Percentiles rank a stretch among this genome's conserved stretches.
Conservation (phyloP, 768 basidiomycete genomes). For the Rhodotorula kratochvilovae region DNA sequence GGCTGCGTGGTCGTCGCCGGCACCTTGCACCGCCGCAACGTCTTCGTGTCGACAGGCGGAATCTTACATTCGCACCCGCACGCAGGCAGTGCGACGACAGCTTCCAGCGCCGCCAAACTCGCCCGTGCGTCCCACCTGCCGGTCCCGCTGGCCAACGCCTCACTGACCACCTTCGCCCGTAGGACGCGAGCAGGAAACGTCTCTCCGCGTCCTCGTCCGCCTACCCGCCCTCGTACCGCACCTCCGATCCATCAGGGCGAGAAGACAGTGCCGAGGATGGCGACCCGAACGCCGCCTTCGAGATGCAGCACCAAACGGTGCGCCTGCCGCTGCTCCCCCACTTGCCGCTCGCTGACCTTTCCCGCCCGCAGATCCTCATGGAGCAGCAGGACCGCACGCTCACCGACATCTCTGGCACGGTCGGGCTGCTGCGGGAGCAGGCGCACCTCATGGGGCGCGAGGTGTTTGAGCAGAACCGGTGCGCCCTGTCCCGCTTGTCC, state of each 20-base stretch:
- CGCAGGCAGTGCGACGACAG: not conserved
- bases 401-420: constrained; percentile 76
- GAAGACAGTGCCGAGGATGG: constrained; percentile 8
- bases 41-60: too few relatives aligned
- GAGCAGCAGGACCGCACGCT: constrained; percentile 84
- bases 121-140: not conserved
- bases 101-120: not conserved
- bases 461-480: constrained; percentile 88
- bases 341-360: not conserved
- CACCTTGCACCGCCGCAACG: too few relatives aligned
- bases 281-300: constrained; percentile 62
- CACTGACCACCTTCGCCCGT: constrained; percentile 1
- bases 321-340: constrained; percentile 53
- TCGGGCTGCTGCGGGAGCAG: constrained; percentile 78
- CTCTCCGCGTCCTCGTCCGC: constrained; percentile 13
- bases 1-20: too few relatives aligned
- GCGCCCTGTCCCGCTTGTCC: too few relatives aligned
- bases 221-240: constrained; percentile 7
- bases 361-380: constrained; percentile 64
- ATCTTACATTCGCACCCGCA: not conserved
- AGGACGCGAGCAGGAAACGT: constrained; percentile 10
- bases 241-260: not conserved
- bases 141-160: too few relatives aligned
- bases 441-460: constrained; percentile 93
- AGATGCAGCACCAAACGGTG: constrained; percentile 65